Evolutionary conservation across 2,329 filamentous ascomycete species (phyloP).

Genomic region (Aspergillus arachidicola): DNA sequence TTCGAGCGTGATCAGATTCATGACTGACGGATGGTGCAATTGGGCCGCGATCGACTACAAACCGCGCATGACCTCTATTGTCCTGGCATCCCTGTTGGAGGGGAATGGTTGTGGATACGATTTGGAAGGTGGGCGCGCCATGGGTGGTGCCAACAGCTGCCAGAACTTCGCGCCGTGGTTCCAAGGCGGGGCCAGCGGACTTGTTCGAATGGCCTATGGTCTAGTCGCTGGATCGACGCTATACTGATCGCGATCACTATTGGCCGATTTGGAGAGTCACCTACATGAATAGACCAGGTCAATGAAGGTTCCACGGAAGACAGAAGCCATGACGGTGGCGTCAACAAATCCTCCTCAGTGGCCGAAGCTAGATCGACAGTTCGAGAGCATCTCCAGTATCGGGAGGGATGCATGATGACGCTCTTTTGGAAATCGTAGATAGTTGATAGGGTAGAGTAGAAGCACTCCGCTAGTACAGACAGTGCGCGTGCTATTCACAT

Average conservation of each 20-base stretch:
- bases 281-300: not conserved
- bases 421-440: too few species aligned
- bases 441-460: not conserved
- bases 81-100: not conserved
- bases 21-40: not conserved
- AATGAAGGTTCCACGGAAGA: not conserved
- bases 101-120: not conserved
- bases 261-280: not conserved
- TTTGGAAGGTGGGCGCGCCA: not conserved
- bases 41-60: not conserved
- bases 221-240: not conserved
- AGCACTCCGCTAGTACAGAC: not conserved
- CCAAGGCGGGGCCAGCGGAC: not conserved
- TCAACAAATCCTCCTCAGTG: not conserved
- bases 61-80: not conserved
- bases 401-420: too few species aligned
- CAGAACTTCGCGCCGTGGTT: not conserved
- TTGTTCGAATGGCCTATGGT: not conserved
- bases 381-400: not conserved
- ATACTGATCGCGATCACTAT: not conserved
- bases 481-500: not conserved
- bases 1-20: not conserved
- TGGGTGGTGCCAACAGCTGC: not conserved
- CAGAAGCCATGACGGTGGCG: not conserved
- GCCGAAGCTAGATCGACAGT: not conserved